Evolutionary conservation across 768 basidiomycete genomes (phyloP), one percentile per base, ranked within the genome.

Genomic region (Strobilomyces echinocephalus): DNA sequence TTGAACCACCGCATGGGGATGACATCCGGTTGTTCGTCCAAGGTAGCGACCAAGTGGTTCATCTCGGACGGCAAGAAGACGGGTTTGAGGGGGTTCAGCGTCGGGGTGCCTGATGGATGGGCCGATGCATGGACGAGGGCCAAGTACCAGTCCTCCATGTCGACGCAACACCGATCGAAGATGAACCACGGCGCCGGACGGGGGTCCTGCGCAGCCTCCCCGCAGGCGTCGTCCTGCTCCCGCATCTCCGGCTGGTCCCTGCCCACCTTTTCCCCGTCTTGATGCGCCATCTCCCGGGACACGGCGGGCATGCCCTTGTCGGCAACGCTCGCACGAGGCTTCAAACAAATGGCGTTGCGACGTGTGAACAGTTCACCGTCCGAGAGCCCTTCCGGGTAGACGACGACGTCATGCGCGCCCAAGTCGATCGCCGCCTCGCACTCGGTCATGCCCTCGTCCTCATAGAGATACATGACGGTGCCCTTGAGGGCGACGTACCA

Each of bases 1-100:
- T 99, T 99, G 45, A 97, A 74, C 97, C 97, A 99, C 5, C 95
- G 87, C 82, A 94, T 92, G 3, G 94, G 95, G 54, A 97, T 94
- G 56, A 94, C 88, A 67, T 99, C 95, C 3, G 97, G 90, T 65
- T 93, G 91, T 60, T 87, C 83, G 72, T 98, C 97, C 55, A 99
- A 76, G 7, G 86, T 90, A 15, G 84, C 74, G 53, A 97, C 85
- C 38, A 98, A 79, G 57, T 79, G 74, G 51, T 81, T 76, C 92
- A 97, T 95, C 68, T 97, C 91, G 10, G 76, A 71, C 6, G 85
- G 74, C 49, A 77, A 73, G 74, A 93, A 97, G 16, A 95, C 76
- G 34, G 77, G 64, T 38, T 76, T 74, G 45, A 88, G 72, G 0
- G 88, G 83, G 1, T 66, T 67, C 43, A 90, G 79, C 8, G 77